These are phyloP conservation scores for Myotisia sp. DNA, from an alignment of 2,329 filamentous ascomycete species.

Conservation along the genomic window DNA sequence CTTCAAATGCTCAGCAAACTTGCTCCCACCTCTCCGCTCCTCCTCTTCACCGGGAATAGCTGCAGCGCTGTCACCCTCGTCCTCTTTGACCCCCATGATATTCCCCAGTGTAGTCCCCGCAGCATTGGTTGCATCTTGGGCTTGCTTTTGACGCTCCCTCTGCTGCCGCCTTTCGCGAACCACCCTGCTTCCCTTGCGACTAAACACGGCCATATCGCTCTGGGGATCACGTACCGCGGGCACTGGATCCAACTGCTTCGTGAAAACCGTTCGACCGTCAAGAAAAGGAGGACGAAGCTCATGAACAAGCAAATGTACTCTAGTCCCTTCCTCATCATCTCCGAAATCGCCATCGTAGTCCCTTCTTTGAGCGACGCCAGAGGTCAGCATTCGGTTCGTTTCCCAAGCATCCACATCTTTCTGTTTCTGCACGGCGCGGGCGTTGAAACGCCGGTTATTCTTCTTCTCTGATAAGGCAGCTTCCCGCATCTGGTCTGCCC, in stretches of 20 bases:
- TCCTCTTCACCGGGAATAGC: conserved; percentile 61
- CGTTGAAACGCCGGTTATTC: conserved; percentile 54
- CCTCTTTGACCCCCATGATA: conserved; percentile 88
- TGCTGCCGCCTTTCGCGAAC: conserved; percentile 85
- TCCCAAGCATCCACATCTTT: conserved; percentile 97
- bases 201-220: conserved; percentile 98
- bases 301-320: conserved; percentile 83
- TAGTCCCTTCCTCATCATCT: conserved; percentile 68
- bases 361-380: conserved; percentile 79
- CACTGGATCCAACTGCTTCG: conserved; percentile 89
- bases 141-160: conserved; percentile 83
- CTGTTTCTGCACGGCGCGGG: conserved; percentile 68
- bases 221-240: conserved; percentile 85
- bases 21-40: conserved; percentile 46
- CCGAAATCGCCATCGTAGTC: conserved; percentile 71
- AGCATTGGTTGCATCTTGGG: conserved; percentile 85
- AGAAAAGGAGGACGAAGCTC: conserved; percentile 88
- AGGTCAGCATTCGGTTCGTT: conserved; percentile 94
- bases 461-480: conserved; percentile 67
- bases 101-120: conserved; percentile 87
- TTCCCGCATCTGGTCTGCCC: conserved; percentile 63
- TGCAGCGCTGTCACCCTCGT: conserved; percentile 71
- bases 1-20: conserved; percentile 84
- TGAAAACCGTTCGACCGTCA: conserved; percentile 90
- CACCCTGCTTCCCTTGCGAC: conserved; percentile 82